phyloP scores from a whole-genome alignment of 2,329 filamentous ascomycete genomes.

The Sporothrix brunneoviolacea region DNA sequence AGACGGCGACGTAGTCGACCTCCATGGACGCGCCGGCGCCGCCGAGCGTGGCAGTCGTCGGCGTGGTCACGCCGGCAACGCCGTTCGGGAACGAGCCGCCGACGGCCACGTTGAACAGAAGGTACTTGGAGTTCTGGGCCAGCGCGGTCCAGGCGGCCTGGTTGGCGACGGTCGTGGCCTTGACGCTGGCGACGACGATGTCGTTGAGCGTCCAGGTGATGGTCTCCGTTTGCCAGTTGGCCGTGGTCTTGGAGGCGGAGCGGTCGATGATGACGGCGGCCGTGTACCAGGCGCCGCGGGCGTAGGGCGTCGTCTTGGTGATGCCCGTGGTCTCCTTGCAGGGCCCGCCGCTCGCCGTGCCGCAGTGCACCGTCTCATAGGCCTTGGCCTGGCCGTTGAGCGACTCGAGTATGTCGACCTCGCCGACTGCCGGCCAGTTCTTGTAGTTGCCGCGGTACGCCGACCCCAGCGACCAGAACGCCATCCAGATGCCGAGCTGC shows the following conservation, averaged over 20 bases:
- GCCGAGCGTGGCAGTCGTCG: slow-evolving; percentile 39
- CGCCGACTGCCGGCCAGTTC: slow-evolving; percentile 37
- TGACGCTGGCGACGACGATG: slow-evolving; percentile 35
- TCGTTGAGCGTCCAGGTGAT: slow-evolving; percentile 47
- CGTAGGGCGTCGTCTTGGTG: slow-evolving; percentile 19
- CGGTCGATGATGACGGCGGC: slow-evolving; percentile 47
- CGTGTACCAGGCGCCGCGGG: slow-evolving; percentile 34
- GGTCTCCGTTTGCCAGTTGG: slow-evolving; percentile 40
- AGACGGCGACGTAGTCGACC: slow-evolving; percentile 43
- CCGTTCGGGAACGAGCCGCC: slow-evolving; percentile 39
- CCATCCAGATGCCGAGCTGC: slow-evolving; percentile 39
- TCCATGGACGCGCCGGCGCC: slow-evolving; percentile 45
- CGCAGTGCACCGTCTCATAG: slow-evolving; percentile 38
- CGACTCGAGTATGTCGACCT: slow-evolving; percentile 40
- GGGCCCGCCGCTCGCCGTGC: slow-evolving; percentile 30
- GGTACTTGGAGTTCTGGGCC: slow-evolving; percentile 43
- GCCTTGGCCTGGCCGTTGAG: slow-evolving; percentile 31
- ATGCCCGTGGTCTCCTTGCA: slow-evolving; percentile 37
- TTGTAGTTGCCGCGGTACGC: slow-evolving; percentile 31
- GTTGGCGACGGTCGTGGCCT: slow-evolving; percentile 38
- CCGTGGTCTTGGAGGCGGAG: slow-evolving; percentile 24
- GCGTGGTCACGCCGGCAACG: slow-evolving; percentile 26
- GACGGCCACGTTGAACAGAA: slow-evolving; percentile 51
- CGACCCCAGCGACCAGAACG: slow-evolving; percentile 39
- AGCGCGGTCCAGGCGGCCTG: slow-evolving; percentile 42